These are phyloP conservation scores for Daldinia concentrica DNA, from an alignment of 495 filamentous ascomycete genomes.

Conservation along the genomic window DNA sequence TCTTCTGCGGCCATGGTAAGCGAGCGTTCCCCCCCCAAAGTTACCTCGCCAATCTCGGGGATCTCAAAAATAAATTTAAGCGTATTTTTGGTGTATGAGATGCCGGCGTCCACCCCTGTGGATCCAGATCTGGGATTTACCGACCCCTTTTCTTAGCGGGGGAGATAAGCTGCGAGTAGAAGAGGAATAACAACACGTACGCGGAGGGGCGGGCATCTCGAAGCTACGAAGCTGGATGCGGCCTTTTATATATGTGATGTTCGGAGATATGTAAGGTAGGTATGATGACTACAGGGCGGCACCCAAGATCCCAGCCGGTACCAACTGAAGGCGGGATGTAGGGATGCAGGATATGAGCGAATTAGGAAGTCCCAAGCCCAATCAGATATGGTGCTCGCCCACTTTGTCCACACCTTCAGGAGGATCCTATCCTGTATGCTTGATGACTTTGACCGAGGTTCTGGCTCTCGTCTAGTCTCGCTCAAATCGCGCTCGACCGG, in stretches of 20 bases:
- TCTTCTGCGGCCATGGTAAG: constrained; percentile 56
- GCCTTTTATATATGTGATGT: constrained; percentile 25
- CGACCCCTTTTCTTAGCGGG: constrained; percentile 32
- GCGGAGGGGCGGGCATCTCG: constrained; percentile 39
- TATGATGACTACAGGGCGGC: constrained; percentile 22
- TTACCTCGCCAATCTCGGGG: constrained; percentile 37
- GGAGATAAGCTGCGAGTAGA: constrained; percentile 8
- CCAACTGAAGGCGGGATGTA: constrained; percentile 5
- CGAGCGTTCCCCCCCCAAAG: constrained; percentile 9
- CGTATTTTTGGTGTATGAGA: constrained; percentile 31
- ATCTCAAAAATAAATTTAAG: constrained; percentile 38
- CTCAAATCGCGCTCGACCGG: constrained; percentile 9
- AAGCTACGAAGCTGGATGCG: constrained; percentile 21
- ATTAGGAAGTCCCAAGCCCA: constrained; percentile 45
- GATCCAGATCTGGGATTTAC: constrained; percentile 33
- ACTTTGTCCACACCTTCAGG: constrained; percentile 18
- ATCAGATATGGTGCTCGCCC: constrained; percentile 34
- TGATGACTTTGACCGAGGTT: constrained; percentile 14
- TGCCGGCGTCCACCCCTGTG: constrained; percentile 37
- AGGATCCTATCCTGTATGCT: constrained; percentile 20
- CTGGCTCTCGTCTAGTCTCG: constrained; percentile 1
- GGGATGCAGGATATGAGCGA: constrained; percentile 39
- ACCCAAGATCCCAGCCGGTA: constrained; percentile 23
- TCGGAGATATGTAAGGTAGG: constrained; percentile 10
- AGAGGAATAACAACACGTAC: constrained; percentile 29